Evolutionary conservation across 345 rosid species (phyloP).

Genomic region (Geranium rotundifolium): DNA sequence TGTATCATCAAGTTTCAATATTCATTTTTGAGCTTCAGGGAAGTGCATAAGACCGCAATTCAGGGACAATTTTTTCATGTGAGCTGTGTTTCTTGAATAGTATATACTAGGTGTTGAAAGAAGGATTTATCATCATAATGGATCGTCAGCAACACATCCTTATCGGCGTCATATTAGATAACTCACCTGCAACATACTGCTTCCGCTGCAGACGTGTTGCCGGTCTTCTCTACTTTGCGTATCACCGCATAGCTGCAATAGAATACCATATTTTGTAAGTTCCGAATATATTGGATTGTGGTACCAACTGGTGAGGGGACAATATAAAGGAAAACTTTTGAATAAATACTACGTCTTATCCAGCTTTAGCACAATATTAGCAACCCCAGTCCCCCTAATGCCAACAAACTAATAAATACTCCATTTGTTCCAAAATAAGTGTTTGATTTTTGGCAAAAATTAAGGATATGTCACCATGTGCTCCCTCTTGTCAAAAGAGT

Average conservation of each 20-base stretch:
- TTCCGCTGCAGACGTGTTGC: constrained; percentile 35
- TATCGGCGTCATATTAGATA: not conserved
- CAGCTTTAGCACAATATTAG: too few relatives aligned
- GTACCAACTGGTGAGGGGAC: not conserved
- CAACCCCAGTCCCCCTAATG: too few relatives aligned
- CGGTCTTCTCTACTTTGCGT: constrained; percentile 53
- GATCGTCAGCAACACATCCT: not conserved
- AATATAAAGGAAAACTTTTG: not conserved
- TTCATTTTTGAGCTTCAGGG: too few relatives aligned
- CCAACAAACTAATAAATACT: too few relatives aligned
- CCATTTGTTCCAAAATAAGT: too few relatives aligned
- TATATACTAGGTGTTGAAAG: not conserved
- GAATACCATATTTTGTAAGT: constrained; percentile 8
- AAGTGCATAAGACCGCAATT: too few relatives aligned
- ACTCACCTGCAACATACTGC: constrained; percentile 40
- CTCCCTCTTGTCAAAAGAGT: too few relatives aligned
- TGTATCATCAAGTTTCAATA: too few relatives aligned
- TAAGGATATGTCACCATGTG: too few relatives aligned
- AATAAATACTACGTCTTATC: not conserved
- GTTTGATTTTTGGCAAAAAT: too few relatives aligned
- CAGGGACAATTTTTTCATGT: too few relatives aligned
- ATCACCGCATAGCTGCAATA: constrained; percentile 49
- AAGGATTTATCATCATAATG: constrained; percentile 5
- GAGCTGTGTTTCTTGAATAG: too few relatives aligned
- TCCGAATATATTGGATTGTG: not conserved